phyloP scores from a whole-genome alignment of 2,329 filamentous ascomycete genomes.

The Alternaria sp. region DNA sequence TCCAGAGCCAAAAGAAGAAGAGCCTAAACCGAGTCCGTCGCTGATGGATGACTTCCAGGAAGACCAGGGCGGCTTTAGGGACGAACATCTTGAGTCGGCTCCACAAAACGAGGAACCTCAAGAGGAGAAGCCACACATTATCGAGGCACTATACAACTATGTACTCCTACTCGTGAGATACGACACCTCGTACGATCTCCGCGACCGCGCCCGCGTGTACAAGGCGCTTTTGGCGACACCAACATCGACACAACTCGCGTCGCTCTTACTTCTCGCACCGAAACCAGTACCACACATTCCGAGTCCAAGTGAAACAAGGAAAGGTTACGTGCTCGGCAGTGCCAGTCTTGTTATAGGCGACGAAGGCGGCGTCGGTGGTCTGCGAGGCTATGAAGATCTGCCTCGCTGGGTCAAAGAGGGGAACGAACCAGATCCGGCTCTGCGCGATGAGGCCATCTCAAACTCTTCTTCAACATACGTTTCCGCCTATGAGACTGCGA shows the following conservation, averaged over 20 bases:
- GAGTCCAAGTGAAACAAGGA: constrained; percentile 85
- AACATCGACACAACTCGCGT: constrained; percentile 80
- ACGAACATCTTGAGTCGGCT: constrained; percentile 31
- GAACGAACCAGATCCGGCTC: constrained; percentile 76
- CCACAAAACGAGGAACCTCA: constrained; percentile 24
- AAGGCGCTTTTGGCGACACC: constrained; percentile 82
- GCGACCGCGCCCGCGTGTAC: constrained; percentile 89
- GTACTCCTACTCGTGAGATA: constrained; percentile 86
- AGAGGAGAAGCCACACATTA: constrained; percentile 66
- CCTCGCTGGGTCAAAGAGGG: constrained; percentile 87
- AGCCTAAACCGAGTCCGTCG: constrained; percentile 30
- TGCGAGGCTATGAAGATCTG: constrained; percentile 82
- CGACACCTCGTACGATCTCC: constrained; percentile 92
- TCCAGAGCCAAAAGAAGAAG: constrained; percentile 48
- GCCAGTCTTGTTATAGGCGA: constrained; percentile 85
- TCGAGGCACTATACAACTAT: constrained; percentile 84
- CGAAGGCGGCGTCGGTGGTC: constrained; percentile 71
- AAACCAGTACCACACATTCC: constrained; percentile 93
- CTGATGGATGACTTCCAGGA: constrained; percentile 44
- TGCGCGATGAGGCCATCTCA: constrained; percentile 66
- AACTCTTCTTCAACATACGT: constrained; percentile 44
- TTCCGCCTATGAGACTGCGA: constrained; percentile 42
- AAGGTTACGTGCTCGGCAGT: constrained; percentile 81
- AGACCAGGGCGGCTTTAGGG: constrained; percentile 49
- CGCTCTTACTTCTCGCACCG: constrained; percentile 87